Percentiles rank a stretch among this genome's conserved stretches.
phyloP scores from a whole-genome alignment of 139 green algal species.

The Nannochloris sp. region DNA sequence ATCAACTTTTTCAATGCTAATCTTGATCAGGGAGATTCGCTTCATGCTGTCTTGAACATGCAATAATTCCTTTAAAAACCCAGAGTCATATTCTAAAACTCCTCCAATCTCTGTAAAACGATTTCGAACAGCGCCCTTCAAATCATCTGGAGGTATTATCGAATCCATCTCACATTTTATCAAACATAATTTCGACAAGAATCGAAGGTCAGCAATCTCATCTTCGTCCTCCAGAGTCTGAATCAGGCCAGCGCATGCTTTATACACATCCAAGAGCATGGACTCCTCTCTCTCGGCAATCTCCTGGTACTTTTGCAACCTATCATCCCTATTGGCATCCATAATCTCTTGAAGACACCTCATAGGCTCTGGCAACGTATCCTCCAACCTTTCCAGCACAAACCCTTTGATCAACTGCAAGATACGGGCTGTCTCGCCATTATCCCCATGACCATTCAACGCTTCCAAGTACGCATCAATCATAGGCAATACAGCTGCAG shows the following conservation, averaged over 20 bases:
- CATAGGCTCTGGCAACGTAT: conserved; percentile 14
- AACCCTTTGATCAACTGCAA: conserved; percentile 12
- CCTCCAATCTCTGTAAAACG: conserved; percentile 1
- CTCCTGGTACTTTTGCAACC: too few species aligned
- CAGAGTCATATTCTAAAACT: not conserved
- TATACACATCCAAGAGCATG: not conserved
- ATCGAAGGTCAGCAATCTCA: not conserved
- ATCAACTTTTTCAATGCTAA: not conserved
- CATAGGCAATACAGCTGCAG: conserved; percentile 1
- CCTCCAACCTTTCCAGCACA: conserved; percentile 5
- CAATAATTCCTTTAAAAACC: conserved; percentile 17
- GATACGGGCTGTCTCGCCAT: conserved; percentile 1
- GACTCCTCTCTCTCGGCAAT: too few species aligned
- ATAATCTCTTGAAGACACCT: conserved; percentile 10
- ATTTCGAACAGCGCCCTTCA: not conserved
- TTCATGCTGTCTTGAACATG: not conserved
- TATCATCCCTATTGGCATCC: not conserved
- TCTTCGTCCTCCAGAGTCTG: not conserved
- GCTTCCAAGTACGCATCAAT: conserved; percentile 8
- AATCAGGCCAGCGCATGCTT: not conserved
- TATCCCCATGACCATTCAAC: not conserved
- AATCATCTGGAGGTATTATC: not conserved
- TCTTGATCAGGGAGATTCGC: conserved; percentile 11
- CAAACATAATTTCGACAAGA: conserved; percentile 16
- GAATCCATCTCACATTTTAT: conserved; percentile 10